A percentile compares a stretch with the other conserved stretches of the same genome.
Evolutionary conservation across 345 rosid species (phyloP).

Genomic region (Lepidium aucheri): DNA sequence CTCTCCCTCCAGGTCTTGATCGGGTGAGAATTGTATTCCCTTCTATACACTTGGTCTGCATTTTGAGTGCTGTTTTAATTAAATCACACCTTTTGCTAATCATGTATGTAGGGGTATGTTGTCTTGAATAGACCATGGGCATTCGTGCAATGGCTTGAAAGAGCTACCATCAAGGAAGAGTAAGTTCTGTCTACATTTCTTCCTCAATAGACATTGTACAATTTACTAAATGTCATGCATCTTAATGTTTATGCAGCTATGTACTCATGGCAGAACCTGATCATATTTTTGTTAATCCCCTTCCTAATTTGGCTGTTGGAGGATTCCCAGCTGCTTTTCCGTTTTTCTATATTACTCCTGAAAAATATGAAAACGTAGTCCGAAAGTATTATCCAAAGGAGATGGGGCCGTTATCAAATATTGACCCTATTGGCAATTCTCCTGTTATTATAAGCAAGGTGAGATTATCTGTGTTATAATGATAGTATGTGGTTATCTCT

Average conservation of each 20-base stretch:
- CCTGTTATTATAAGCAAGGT: constrained; percentile 85
- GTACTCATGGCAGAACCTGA: constrained; percentile 96
- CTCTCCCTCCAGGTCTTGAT: constrained; percentile 89
- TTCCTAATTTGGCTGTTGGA: constrained; percentile 71
- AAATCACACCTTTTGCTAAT: not conserved
- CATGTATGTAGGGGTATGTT: constrained; percentile 69
- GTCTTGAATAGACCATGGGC: constrained; percentile 99
- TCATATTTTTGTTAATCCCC: constrained; percentile 71
- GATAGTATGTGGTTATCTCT: not conserved
- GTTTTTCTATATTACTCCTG: constrained; percentile 83
- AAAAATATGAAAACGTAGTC: constrained; percentile 39
- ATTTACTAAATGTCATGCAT: not conserved
- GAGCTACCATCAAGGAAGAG: constrained; percentile 87
- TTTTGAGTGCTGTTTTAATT: not conserved
- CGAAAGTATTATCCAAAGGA: constrained; percentile 67
- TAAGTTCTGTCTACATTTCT: constrained; percentile 29
- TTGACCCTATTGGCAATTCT: constrained; percentile 88
- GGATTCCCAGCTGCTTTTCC: constrained; percentile 76
- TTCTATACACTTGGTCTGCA: not conserved
- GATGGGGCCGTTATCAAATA: constrained; percentile 62
- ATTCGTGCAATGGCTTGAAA: constrained; percentile 93
- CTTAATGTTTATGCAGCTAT: constrained; percentile 44
- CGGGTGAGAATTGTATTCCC: constrained; percentile 34
- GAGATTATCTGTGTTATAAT: not conserved
- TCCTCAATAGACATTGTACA: not conserved